Evolutionary conservation across 129 eudicot species (phyloP).

Genomic region (Kitagawia praeruptora): DNA sequence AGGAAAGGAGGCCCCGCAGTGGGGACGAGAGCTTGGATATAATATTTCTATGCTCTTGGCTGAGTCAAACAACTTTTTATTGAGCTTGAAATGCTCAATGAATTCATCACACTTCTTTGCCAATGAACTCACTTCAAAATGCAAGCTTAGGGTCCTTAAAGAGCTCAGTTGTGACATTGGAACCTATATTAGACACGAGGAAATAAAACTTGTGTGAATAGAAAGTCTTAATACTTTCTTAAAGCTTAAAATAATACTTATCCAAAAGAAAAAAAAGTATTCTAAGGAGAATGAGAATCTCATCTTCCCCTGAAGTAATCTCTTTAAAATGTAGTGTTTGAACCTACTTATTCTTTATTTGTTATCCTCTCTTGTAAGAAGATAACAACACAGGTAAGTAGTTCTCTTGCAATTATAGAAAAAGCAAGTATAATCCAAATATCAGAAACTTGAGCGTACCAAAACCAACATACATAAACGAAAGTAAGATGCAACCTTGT

Average conservation of each 20-base stretch:
- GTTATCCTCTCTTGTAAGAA: not conserved
- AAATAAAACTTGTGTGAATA: not conserved
- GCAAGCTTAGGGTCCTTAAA: constrained; percentile 52
- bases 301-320: not conserved
- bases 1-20: constrained; percentile 41
- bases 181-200: constrained; percentile 33
- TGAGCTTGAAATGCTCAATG: constrained; percentile 61
- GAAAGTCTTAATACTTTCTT: not conserved
- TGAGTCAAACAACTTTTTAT: constrained; percentile 67
- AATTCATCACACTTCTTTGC: constrained; percentile 74
- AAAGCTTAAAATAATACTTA: not conserved
- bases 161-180: constrained; percentile 57
- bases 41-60: constrained; percentile 72
- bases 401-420: not conserved
- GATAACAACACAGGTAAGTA: not conserved
- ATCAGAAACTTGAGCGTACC: not conserved
- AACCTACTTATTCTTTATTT: not conserved
- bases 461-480: not conserved
- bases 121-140: constrained; percentile 62
- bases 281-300: not conserved
- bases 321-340: not conserved
- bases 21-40: constrained; percentile 49
- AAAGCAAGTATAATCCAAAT: not conserved
- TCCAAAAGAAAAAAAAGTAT: not conserved
- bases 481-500: not conserved